Evolutionary conservation across 2,329 filamentous ascomycete species (phyloP), one percentile per base, ranked within the genome.

Genomic region (Pyrenochaeta sp.): DNA sequence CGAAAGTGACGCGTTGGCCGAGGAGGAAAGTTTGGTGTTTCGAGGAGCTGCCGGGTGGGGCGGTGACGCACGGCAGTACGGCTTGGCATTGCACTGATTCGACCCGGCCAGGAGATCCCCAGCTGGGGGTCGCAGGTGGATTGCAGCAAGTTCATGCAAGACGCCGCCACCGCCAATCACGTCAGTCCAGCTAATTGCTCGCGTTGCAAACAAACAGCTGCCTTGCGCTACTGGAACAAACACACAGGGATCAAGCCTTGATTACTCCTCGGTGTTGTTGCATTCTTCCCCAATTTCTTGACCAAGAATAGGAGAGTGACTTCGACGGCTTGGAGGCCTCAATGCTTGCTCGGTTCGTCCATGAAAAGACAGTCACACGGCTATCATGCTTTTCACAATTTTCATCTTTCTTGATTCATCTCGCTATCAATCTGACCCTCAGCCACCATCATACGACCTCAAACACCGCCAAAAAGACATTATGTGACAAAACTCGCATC

Each of bases 11-110:
- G 63, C 63, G 58, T 66, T 56, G 50, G 57, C 27, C 27, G 44
- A 51, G 51, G 58, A 48, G 51, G 61, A 68, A 64, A 67, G 58
- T 65, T 67, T 56, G 58, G 58, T 59, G 61, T 61, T 61, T 58
- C 42, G 52, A 47, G 31, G 36, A 42, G 41, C 42, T 38, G 24
- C 20, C n/a, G 23, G 26, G 44, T 42, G 20, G 30, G 53, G 55
- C 60, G 58, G 55, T 54, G 51, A 55, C 40, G 48, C 35, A 51
- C 44, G 60, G 60, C 60, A 63, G 53, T 53, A 59, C 38, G 23
- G 22, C 62, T 61, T 60, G 58, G 60, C 61, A 40, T 38, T 48
- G 15, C 24, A 17, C n/a, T n/a, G n/a, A n/a, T n/a, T n/a, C n/a
- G n/a, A n/a, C n/a, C n/a, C n/a, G n/a, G n/a, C n/a, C n/a, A n/a